Percentiles rank a stretch among this genome's conserved stretches.
phyloP scores from a whole-genome alignment of 805 yeast genomes.

The Wickerhamomyces subpelliculosus region DNA sequence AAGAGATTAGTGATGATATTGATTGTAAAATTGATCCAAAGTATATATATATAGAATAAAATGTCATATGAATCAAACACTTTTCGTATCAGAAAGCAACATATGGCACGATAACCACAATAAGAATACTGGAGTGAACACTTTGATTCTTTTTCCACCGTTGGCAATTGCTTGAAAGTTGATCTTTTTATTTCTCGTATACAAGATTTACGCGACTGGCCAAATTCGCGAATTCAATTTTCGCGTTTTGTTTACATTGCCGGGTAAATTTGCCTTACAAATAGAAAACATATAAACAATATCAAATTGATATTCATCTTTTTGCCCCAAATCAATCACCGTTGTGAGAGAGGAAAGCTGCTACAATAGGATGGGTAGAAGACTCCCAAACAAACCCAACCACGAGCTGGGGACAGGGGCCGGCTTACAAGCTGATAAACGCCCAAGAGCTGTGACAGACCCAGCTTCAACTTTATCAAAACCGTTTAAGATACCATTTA shows the following conservation, averaged over 20 bases:
- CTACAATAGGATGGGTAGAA: conserved; percentile 29
- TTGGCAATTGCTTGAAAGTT: too few species aligned
- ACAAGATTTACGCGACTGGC: too few species aligned
- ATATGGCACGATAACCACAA: too few species aligned
- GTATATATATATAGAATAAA: conserved; percentile 6
- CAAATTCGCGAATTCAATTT: too few species aligned
- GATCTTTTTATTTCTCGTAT: too few species aligned
- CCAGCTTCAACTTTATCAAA: conserved; percentile 46
- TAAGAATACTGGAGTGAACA: too few species aligned
- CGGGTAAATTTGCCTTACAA: not conserved
- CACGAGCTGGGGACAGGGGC: conserved; percentile 63
- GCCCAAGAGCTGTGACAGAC: conserved; percentile 48
- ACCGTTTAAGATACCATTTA: conserved; percentile 67
- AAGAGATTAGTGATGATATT: conserved; percentile 21
- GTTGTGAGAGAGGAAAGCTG: too few species aligned
- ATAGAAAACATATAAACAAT: not conserved
- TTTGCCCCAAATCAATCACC: too few species aligned
- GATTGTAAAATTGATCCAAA: conserved; percentile 25
- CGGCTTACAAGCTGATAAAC: conserved; percentile 48
- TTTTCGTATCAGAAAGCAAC: too few species aligned
- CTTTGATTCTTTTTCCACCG: too few species aligned
- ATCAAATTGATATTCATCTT: not conserved
- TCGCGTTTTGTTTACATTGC: not conserved
- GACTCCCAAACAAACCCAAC: conserved; percentile 35
- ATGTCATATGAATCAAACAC: too few species aligned